phyloP scores from a whole-genome alignment of 768 basidiomycete species.

The Boletus huronensis region DNA sequence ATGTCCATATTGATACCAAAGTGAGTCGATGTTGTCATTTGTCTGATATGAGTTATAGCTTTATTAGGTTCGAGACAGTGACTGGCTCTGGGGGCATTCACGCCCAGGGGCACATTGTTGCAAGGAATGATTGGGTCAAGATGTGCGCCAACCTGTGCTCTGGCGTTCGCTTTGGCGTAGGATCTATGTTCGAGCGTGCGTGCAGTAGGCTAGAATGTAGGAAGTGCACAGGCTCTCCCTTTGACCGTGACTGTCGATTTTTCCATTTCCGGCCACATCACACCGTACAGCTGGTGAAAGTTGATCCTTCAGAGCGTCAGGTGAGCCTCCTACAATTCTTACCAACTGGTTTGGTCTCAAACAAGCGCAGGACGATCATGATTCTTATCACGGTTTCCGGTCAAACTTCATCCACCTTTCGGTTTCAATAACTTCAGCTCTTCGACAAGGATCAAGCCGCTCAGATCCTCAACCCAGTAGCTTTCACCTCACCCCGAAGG shows the following conservation, averaged over 20 bases:
- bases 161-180: slow-evolving; percentile 85
- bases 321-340: slow-evolving; percentile 31
- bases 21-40: slow-evolving; percentile 42
- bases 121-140: slow-evolving; percentile 49
- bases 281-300: slow-evolving; percentile 60
- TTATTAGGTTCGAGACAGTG: slow-evolving; percentile 20
- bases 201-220: slow-evolving; percentile 64
- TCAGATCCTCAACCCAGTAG: slow-evolving; percentile 49
- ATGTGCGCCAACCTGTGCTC: slow-evolving; percentile 80
- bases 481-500: slow-evolving; percentile 80
- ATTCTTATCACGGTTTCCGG: slow-evolving; percentile 85
- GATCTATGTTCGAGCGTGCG: slow-evolving; percentile 76
- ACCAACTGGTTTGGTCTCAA: not conserved
- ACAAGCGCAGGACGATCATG: slow-evolving; percentile 41
- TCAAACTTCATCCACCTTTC: slow-evolving; percentile 94
- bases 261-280: slow-evolving; percentile 84
- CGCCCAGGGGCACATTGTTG: slow-evolving; percentile 19
- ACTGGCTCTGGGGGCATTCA: slow-evolving; percentile 8
- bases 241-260: slow-evolving; percentile 74
- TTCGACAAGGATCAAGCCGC: slow-evolving; percentile 29
- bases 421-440: slow-evolving; percentile 73
- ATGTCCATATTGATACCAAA: slow-evolving; percentile 85
- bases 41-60: not conserved
- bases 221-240: slow-evolving; percentile 56
- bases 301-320: slow-evolving; percentile 39